Evolutionary conservation across 768 basidiomycete species (phyloP).

Genomic region (Serendipita indica): DNA sequence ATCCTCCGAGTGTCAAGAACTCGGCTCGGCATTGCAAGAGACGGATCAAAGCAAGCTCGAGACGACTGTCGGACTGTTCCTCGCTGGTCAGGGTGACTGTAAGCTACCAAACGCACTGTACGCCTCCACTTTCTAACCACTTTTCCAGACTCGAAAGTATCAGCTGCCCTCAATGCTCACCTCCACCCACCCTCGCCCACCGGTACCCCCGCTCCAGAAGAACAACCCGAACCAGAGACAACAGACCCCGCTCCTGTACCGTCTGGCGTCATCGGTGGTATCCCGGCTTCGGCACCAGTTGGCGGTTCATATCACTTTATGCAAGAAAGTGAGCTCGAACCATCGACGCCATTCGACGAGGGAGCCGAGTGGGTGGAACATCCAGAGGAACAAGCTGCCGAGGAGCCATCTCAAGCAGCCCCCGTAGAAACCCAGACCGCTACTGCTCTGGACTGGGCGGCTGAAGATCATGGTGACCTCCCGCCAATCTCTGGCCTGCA

Average conservation of each 20-base stretch:
- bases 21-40: neutral
- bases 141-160: conserved; percentile 28
- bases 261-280: neutral
- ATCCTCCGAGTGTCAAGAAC: neutral
- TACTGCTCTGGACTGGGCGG: conserved; percentile 53
- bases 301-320: conserved; percentile 54
- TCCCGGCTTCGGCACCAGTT: conserved; percentile 23
- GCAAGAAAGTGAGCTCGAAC: conserved; percentile 64
- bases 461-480: conserved; percentile 63
- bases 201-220: conserved; percentile 6
- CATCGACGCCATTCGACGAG: conserved; percentile 32
- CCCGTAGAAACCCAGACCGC: conserved; percentile 12
- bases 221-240: neutral
- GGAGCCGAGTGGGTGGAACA: conserved; percentile 43
- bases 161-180: conserved; percentile 22
- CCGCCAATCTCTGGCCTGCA: conserved; percentile 67
- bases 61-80: neutral
- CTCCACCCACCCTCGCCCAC: conserved; percentile 9
- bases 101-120: neutral
- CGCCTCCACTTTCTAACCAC: neutral
- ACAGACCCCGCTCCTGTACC: neutral
- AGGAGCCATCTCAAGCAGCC: conserved; percentile 15
- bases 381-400: conserved; percentile 23
- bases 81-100: conserved; percentile 2
- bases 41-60: neutral